A percentile compares a stretch with the other conserved stretches of the same genome.
Evolutionary conservation across 2,329 filamentous ascomycete genomes (phyloP).

Genomic region (Aspergillus phoenicis): DNA sequence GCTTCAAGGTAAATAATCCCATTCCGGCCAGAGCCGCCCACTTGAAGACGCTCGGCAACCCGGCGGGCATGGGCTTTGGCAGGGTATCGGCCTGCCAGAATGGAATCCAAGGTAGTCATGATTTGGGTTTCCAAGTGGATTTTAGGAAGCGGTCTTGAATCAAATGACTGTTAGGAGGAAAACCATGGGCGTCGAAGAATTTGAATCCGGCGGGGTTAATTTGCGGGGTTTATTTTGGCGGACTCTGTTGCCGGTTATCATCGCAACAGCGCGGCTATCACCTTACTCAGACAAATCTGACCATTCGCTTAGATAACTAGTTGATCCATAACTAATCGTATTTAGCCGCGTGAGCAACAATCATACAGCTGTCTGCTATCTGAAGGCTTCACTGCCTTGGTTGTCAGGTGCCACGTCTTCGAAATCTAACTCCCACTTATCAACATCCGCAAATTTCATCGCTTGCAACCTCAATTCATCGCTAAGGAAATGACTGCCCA

Average conservation of each 20-base stretch:
- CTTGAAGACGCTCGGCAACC: conserved; percentile 76
- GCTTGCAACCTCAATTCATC: conserved; percentile 40
- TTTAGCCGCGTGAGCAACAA: neutral
- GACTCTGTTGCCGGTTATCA: neutral
- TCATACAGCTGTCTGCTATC: neutral
- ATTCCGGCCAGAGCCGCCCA: conserved; percentile 62
- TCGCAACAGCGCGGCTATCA: neutral
- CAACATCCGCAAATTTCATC: conserved; percentile 46
- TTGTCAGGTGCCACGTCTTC: conserved; percentile 40
- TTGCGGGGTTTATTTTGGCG: neutral
- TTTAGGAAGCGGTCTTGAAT: neutral
- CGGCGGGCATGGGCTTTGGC: conserved; percentile 83
- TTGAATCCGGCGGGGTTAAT: neutral
- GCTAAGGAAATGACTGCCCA: conserved; percentile 30
- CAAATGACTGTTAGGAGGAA: neutral
- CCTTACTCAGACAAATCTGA: neutral
- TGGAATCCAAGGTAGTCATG: conserved; percentile 39
- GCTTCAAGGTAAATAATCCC: conserved; percentile 88
- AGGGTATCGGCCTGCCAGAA: conserved; percentile 67
- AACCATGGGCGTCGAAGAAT: neutral
- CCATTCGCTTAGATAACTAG: neutral
- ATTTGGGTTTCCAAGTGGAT: conserved; percentile 4
- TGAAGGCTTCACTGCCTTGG: conserved; percentile 24
- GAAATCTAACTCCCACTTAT: conserved; percentile 49
- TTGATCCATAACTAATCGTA: neutral